Percentiles rank a stretch among this genome's conserved stretches.
Conservation (phyloP, 2,329 filamentous ascomycete genomes). For the Mycocentrospora acerina region DNA sequence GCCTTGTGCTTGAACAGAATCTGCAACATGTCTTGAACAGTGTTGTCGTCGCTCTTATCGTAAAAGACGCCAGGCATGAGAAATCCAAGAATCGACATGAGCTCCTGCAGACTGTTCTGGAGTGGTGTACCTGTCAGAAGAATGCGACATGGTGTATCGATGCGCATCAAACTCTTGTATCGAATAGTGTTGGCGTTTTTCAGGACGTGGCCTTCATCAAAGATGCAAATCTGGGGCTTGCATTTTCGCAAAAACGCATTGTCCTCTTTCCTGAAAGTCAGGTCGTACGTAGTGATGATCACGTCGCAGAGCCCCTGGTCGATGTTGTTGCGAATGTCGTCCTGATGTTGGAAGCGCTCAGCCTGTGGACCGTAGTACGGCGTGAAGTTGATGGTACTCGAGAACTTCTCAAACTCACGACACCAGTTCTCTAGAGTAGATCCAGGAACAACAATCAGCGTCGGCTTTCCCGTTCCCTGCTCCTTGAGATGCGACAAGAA, state of each 20-base stretch:
- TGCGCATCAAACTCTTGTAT: constrained; percentile 76
- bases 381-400: constrained; percentile 70
- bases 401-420: constrained; percentile 84
- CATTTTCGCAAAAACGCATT: constrained; percentile 63
- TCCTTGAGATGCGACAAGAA: constrained; percentile 83
- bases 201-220: constrained; percentile 91
- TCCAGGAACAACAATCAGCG: constrained; percentile 86
- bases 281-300: constrained; percentile 71
- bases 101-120: constrained; percentile 91
- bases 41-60: constrained; percentile 59
- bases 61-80: constrained; percentile 85
- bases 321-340: constrained; percentile 64
- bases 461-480: constrained; percentile 66
- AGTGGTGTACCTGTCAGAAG: constrained; percentile 88
- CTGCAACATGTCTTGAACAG: constrained; percentile 71
- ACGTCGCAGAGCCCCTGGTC: constrained; percentile 62
- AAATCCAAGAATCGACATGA: constrained; percentile 88
- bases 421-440: constrained; percentile 97
- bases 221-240: constrained; percentile 66
- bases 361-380: constrained; percentile 72
- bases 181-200: constrained; percentile 84
- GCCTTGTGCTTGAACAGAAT: constrained; percentile 92
- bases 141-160: constrained; percentile 79
- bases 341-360: constrained; percentile 68
- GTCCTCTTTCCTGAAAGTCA: constrained; percentile 62